Evolutionary conservation across 177 flowering plant species (phyloP).

Genomic region (Vitis hybrid): DNA sequence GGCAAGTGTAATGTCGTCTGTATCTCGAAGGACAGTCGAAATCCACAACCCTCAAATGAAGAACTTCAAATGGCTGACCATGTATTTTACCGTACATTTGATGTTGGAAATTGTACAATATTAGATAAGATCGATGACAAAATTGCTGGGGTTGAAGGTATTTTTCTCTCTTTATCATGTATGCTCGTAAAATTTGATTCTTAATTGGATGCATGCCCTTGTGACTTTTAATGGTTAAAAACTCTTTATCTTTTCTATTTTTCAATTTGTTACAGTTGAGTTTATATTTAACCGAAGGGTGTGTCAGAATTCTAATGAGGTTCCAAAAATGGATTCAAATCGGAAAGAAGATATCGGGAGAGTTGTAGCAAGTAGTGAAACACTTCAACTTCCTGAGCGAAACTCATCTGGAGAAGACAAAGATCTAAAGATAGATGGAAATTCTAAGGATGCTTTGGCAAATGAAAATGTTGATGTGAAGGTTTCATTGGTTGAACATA

Average conservation of each 20-base stretch:
- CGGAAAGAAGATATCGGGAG: constrained; percentile 20
- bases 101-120: constrained; percentile 47
- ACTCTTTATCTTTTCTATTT: constrained; percentile 10
- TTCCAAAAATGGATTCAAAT: constrained; percentile 18
- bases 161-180: constrained; percentile 3
- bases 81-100: constrained; percentile 69
- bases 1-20: constrained; percentile 85
- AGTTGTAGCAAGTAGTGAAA: constrained; percentile 16
- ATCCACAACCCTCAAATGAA: constrained; percentile 64
- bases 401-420: constrained; percentile 1
- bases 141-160: constrained; percentile 71
- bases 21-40: constrained; percentile 67
- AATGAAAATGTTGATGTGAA: constrained; percentile 10
- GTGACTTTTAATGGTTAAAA: neutral
- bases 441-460: neutral
- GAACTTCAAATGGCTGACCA: constrained; percentile 61
- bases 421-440: constrained; percentile 6
- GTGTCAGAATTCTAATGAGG: constrained; percentile 12
- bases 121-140: constrained; percentile 50
- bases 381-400: neutral
- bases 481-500: constrained; percentile 6
- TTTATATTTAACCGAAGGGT: constrained; percentile 45
- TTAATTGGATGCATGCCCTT: neutral
- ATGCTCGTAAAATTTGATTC: neutral
- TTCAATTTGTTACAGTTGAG: constrained; percentile 43